Percentiles rank a stretch among this genome's conserved stretches.
Conservation (phyloP, 148 eudicot species). For the Arctostaphylos glauca region DNA sequence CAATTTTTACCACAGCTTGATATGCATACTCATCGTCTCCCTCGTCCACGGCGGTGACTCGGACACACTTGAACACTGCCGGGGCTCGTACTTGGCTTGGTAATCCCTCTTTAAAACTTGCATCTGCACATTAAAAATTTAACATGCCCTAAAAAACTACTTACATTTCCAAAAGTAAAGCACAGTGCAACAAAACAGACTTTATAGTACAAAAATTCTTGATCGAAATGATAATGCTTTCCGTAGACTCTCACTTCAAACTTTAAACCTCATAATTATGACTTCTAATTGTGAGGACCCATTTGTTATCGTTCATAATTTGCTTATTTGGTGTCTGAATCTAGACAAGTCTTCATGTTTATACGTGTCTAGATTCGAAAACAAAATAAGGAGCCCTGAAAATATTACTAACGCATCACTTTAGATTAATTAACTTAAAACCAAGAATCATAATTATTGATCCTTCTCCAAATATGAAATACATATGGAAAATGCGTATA, state of each 20-base stretch:
- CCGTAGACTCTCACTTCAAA: not conserved
- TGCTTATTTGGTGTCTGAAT: too few relatives aligned
- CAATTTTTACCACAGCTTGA: slow-evolving; percentile 71
- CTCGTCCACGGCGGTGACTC: slow-evolving; percentile 76
- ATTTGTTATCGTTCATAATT: too few relatives aligned
- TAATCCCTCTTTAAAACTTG: slow-evolving; percentile 60
- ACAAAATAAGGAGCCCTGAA: too few relatives aligned
- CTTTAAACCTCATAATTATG: not conserved
- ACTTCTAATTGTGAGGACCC: not conserved
- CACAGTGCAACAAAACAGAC: too few relatives aligned
- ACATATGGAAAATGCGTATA: not conserved
- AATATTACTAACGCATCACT: too few relatives aligned
- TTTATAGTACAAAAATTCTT: too few relatives aligned
- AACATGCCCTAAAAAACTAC: not conserved
- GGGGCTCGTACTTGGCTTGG: slow-evolving; percentile 87
- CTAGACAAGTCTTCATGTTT: too few relatives aligned
- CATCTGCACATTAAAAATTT: slow-evolving; percentile 40
- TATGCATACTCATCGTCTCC: slow-evolving; percentile 84
- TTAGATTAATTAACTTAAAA: too few relatives aligned
- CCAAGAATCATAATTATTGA: not conserved
- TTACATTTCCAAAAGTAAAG: not conserved
- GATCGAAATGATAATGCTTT: not conserved
- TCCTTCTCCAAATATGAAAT: not conserved
- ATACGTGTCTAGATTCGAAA: too few relatives aligned
- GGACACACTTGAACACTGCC: slow-evolving; percentile 83